Conservation (phyloP, 768 basidiomycete species). For the Multifurca ochricompacta region DNA sequence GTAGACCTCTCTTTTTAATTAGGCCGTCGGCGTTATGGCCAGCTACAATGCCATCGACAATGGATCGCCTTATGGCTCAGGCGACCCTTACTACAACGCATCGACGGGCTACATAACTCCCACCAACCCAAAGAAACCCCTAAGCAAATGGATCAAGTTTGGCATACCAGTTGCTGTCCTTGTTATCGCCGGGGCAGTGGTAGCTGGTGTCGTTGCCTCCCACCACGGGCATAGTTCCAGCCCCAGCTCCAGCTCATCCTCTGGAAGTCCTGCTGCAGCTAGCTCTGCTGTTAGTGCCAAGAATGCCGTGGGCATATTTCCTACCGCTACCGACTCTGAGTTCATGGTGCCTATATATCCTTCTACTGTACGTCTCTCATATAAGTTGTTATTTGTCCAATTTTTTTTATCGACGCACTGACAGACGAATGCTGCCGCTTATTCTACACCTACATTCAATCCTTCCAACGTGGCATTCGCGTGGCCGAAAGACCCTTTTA, state of each 20-base stretch:
- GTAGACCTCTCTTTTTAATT: constrained; percentile 6
- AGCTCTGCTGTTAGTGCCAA: constrained; percentile 54
- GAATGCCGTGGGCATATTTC: constrained; percentile 54
- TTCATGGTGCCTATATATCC: constrained; percentile 84
- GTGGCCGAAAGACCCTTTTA: constrained; percentile 79
- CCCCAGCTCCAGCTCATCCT: constrained; percentile 21
- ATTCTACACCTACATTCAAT: constrained; percentile 63
- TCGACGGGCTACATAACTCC: constrained; percentile 67
- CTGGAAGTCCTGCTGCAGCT: constrained; percentile 34
- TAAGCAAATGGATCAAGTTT: constrained; percentile 68
- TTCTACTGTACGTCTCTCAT: constrained; percentile 58
- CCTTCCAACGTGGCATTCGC: constrained; percentile 42
- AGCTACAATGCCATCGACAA: constrained; percentile 31
- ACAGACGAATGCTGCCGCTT: constrained; percentile 71
- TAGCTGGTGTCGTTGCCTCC: constrained; percentile 77
- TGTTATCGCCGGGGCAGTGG: constrained; percentile 56
- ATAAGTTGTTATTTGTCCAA: not conserved
- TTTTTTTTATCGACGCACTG: not conserved
- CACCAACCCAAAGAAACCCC: constrained; percentile 39
- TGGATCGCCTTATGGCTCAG: constrained; percentile 42
- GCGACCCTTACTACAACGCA: constrained; percentile 60
- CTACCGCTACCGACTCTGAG: constrained; percentile 70
- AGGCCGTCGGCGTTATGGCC: constrained; percentile 31
- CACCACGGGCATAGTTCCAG: constrained; percentile 31
- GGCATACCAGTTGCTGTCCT: constrained; percentile 60